Percentiles rank a stretch among this genome's conserved stretches.
Evolutionary conservation across 257 asterid species (phyloP).

Genomic region (Catharanthus roseus): DNA sequence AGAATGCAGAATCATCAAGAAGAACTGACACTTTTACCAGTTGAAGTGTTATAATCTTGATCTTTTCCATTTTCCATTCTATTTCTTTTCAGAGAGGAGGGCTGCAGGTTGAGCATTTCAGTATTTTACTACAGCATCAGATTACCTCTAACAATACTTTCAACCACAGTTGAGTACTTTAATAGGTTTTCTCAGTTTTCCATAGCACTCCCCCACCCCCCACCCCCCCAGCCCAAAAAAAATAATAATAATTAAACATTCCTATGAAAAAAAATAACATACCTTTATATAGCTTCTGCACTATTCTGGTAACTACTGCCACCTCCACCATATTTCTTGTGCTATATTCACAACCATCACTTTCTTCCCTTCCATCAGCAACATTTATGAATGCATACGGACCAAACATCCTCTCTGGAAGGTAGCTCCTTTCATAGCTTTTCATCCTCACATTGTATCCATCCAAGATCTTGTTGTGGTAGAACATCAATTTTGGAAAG

Average conservation of each 20-base stretch:
- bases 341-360: constrained; percentile 24
- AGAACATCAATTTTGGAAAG: constrained; percentile 47
- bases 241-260: not conserved
- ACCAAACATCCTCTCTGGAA: constrained; percentile 37
- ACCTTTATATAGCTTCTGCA: constrained; percentile 49
- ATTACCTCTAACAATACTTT: not conserved
- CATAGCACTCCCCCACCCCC: no score
- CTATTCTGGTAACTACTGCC: constrained; percentile 38
- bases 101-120: not conserved
- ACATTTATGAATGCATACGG: constrained; percentile 55
- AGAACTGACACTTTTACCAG: not conserved
- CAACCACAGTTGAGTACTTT: not conserved
- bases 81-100: no score
- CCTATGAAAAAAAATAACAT: not conserved
- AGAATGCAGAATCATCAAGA: not conserved
- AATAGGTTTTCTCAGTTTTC: no score
- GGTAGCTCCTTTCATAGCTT: constrained; percentile 17
- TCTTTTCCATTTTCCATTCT: no score
- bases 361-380: constrained; percentile 45
- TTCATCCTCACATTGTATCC: constrained; percentile 33
- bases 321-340: constrained; percentile 44
- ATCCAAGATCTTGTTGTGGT: constrained; percentile 28
- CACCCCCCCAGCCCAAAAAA: not conserved
- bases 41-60: not conserved
- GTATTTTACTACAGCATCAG: not conserved